A percentile compares a stretch with the other conserved stretches of the same genome.
phyloP scores from a whole-genome alignment of 805 yeast genomes.

The Starmerella kuoi region DNA sequence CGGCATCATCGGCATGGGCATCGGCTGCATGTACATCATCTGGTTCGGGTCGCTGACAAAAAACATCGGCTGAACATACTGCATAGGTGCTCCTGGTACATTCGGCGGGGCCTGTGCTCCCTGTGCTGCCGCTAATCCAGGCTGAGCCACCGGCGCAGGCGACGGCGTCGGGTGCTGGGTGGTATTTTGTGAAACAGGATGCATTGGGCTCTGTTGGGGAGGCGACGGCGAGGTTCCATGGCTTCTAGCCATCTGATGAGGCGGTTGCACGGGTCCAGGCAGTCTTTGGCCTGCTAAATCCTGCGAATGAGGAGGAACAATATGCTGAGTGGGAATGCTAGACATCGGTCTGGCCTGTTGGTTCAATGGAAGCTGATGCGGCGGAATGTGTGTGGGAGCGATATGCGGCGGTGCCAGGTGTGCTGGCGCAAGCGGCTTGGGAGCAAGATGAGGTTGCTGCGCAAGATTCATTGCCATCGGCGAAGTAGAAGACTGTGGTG shows the following conservation, averaged over 20 bases:
- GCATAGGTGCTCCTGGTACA: neutral
- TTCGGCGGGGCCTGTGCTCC: neutral
- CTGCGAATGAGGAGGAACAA: neutral
- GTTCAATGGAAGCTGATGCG: neutral
- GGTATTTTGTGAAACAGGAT: neutral
- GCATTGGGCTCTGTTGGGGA: neutral
- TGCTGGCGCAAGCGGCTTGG: neutral
- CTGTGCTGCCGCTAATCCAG: neutral
- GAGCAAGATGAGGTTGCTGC: neutral
- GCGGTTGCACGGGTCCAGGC: neutral
- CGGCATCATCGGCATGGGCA: constrained; percentile 13
- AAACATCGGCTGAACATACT: constrained; percentile 3
- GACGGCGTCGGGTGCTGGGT: constrained; percentile 5
- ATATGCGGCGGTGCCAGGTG: neutral
- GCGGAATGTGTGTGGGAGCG: too few relatives aligned
- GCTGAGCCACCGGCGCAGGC: neutral
- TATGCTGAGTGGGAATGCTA: neutral
- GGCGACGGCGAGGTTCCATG: neutral
- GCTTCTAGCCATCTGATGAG: neutral
- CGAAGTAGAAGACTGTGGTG: neutral
- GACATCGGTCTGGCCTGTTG: neutral
- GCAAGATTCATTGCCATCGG: neutral
- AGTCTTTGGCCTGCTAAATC: neutral
- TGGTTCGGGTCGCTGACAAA: constrained; percentile 4
- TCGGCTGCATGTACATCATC: constrained; percentile 6